Conservation (phyloP, 139 green algal genomes). For the Yamagishiella unicocca region DNA sequence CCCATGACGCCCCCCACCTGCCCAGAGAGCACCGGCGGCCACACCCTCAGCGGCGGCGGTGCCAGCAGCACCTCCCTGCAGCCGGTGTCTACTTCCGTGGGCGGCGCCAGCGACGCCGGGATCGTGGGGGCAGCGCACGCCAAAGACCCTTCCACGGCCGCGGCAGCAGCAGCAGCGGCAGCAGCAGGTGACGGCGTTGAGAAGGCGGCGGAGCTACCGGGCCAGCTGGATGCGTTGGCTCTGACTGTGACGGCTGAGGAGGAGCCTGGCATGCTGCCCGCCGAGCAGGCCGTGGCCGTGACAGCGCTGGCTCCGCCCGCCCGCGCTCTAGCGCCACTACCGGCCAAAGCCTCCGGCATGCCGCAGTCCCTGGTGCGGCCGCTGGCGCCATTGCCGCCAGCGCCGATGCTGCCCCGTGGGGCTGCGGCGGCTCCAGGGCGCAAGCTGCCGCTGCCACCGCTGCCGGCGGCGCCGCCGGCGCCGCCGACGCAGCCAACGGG, state of each 20-base stretch:
- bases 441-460: neutral
- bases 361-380: slow-evolving; percentile 38
- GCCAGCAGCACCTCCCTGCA: neutral
- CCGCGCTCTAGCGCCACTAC: neutral
- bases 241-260: neutral
- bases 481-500: neutral
- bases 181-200: neutral
- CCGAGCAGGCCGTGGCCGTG: neutral
- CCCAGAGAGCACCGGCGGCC: neutral
- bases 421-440: neutral
- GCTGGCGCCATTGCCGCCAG: neutral
- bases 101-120: neutral
- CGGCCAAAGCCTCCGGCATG: neutral
- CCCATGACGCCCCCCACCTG: too few species aligned
- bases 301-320: neutral
- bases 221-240: neutral
- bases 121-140: too few species aligned
- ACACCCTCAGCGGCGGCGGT: neutral
- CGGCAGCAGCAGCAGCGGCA: neutral
- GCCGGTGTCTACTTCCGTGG: neutral
- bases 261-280: too few species aligned
- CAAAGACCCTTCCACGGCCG: too few species aligned
- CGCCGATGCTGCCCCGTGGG: neutral
- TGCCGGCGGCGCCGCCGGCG: neutral
- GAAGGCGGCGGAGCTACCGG: slow-evolving; percentile 13